Percentiles rank a stretch among this genome's conserved stretches.
Evolutionary conservation across 164 flowering plant genomes (phyloP).

Genomic region (Tetracentron sinense): DNA sequence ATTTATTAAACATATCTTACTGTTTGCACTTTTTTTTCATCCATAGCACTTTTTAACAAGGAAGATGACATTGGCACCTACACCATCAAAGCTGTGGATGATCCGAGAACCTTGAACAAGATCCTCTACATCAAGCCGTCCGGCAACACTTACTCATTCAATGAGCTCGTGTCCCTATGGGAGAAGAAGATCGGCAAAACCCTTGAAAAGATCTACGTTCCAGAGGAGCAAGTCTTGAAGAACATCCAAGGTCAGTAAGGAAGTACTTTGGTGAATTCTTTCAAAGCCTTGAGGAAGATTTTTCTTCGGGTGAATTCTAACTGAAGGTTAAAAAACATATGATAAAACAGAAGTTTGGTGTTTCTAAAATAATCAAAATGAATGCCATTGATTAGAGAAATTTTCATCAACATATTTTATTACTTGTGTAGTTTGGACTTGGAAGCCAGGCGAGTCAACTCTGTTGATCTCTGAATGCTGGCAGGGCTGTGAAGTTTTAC

Average conservation of each 20-base stretch:
- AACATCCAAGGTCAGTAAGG: conserved; percentile 45
- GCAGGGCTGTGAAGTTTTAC: neutral
- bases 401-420: no score
- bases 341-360: no score
- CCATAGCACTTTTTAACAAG: conserved; percentile 44
- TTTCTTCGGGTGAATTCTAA: neutral
- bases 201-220: conserved; percentile 45
- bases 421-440: no score
- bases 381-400: no score
- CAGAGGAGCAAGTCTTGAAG: conserved; percentile 60
- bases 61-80: conserved; percentile 60
- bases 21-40: neutral
- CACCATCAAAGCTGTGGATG: conserved; percentile 62
- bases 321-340: neutral
- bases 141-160: conserved; percentile 41
- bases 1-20: no score
- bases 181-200: conserved; percentile 70
- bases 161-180: conserved; percentile 61
- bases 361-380: no score
- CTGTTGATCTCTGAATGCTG: no score
- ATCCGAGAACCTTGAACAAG: conserved; percentile 71
- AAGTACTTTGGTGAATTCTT: no score
- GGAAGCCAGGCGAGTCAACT: no score
- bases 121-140: conserved; percentile 51
- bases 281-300: no score